phyloP scores from a whole-genome alignment of 805 yeast species.

The Candida easanensis region DNA sequence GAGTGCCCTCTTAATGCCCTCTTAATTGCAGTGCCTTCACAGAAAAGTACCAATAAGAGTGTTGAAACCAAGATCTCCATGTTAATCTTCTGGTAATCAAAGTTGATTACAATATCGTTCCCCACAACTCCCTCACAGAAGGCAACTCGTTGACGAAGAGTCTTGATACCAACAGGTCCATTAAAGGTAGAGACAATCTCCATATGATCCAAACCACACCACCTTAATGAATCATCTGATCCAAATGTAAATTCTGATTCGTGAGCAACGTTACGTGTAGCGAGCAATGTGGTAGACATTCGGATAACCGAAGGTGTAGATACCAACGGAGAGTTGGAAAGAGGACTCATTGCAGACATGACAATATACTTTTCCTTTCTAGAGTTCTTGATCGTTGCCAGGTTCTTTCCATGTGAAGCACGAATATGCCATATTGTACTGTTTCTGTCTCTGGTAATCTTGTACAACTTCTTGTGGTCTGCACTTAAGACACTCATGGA shows the following conservation, averaged over 20 bases:
- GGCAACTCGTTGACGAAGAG: conserved; percentile 21
- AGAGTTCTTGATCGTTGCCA: conserved; percentile 20
- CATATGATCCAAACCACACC: conserved; percentile 24
- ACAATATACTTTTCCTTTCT: conserved; percentile 19
- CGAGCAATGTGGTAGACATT: conserved; percentile 8
- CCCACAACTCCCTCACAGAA: conserved; percentile 15
- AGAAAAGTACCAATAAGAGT: conserved; percentile 17
- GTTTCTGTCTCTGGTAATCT: conserved; percentile 9
- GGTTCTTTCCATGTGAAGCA: conserved; percentile 5
- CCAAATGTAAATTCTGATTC: conserved; percentile 21
- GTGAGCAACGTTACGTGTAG: neutral
- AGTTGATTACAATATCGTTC: conserved; percentile 14
- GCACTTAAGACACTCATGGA: conserved; percentile 8
- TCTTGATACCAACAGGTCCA: conserved; percentile 4
- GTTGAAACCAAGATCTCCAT: conserved; percentile 25
- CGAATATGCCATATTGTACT: conserved; percentile 19
- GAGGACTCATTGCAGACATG: conserved; percentile 7
- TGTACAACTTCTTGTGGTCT: conserved; percentile 13
- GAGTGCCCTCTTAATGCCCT: neutral
- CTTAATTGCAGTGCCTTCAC: neutral
- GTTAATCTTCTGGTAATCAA: conserved; percentile 24
- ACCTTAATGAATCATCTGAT: conserved; percentile 15
- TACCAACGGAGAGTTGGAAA: conserved; percentile 17
- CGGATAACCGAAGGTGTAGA: conserved; percentile 22
- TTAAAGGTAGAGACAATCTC: conserved; percentile 17